Evolutionary conservation across 176 grass and related monocot species (phyloP).

Genomic region (Neostapfia colusana): DNA sequence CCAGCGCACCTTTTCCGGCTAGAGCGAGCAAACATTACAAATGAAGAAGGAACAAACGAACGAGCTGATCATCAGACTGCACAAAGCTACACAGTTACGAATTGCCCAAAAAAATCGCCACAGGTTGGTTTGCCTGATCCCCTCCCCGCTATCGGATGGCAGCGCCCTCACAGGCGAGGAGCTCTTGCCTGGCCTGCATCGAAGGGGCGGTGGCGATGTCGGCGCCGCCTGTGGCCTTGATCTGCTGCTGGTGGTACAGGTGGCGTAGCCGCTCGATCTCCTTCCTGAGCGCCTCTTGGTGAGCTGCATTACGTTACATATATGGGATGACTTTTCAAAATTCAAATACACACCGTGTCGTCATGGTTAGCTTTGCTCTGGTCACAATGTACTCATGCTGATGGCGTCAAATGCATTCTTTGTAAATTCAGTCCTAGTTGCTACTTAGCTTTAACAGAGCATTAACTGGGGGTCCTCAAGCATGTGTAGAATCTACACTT

Average conservation of each 20-base stretch:
- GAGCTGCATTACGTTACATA: conserved; percentile 50
- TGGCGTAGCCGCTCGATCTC: conserved; percentile 82
- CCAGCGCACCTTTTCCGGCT: conserved; percentile 33
- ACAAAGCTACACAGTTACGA: conserved; percentile 38
- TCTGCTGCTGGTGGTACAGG: conserved; percentile 81
- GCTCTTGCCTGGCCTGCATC: conserved; percentile 61
- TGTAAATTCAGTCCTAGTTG: not conserved
- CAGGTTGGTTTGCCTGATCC: not conserved
- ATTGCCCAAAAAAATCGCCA: not conserved
- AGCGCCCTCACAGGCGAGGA: conserved; percentile 45
- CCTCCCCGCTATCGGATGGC: conserved; percentile 38
- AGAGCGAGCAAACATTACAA: conserved; percentile 29
- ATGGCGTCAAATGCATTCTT: not conserved
- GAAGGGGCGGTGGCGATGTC: conserved; percentile 42
- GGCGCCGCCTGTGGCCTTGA: conserved; percentile 55
- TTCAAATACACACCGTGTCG: not conserved
- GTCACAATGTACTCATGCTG: not conserved
- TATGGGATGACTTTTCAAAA: not conserved
- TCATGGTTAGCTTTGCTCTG: not conserved
- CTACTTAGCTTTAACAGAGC: not conserved
- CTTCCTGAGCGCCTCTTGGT: conserved; percentile 82
- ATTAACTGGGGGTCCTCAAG: not conserved
- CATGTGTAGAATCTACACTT: not conserved
- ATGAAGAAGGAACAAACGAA: not conserved
- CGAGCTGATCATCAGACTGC: conserved; percentile 31